phyloP scores from a whole-genome alignment of 345 rosid genomes.

The Psidium guajava region DNA sequence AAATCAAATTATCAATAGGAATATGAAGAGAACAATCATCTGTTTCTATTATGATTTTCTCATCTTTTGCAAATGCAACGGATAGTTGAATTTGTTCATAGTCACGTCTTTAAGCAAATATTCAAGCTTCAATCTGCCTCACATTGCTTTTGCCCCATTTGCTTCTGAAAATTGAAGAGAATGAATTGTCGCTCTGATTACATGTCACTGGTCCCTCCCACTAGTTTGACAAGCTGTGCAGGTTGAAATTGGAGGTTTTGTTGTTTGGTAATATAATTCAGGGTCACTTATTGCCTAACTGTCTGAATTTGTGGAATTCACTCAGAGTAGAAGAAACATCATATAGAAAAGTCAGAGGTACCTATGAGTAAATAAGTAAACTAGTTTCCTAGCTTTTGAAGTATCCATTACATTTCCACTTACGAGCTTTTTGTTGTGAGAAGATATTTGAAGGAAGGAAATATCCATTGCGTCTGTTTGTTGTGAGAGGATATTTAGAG shows the following conservation, averaged over 20 bases:
- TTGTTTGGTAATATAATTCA: not conserved
- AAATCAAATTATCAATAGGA: not conserved
- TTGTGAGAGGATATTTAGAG: not conserved
- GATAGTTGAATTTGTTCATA: not conserved
- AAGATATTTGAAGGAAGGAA: not conserved
- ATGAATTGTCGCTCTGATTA: not conserved
- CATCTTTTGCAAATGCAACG: not conserved
- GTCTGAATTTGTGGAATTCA: not conserved
- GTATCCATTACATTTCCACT: not conserved
- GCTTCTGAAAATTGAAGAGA: not conserved
- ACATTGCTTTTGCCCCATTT: not conserved
- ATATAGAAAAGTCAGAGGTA: not conserved
- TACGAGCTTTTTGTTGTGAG: not conserved
- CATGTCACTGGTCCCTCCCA: not conserved
- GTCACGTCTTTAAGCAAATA: not conserved
- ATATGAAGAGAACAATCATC: not conserved
- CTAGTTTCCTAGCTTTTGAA: not conserved
- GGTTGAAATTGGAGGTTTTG: not conserved
- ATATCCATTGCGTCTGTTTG: not conserved
- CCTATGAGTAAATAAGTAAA: not conserved
- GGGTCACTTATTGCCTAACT: not conserved
- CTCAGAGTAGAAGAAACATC: not conserved
- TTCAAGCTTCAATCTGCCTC: not conserved
- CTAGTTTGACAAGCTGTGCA: not conserved
- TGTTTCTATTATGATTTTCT: not conserved